A percentile compares a stretch with the other conserved stretches of the same genome.
Conservation (phyloP, 768 basidiomycete species). For the Hygrophorus pudorinus region DNA sequence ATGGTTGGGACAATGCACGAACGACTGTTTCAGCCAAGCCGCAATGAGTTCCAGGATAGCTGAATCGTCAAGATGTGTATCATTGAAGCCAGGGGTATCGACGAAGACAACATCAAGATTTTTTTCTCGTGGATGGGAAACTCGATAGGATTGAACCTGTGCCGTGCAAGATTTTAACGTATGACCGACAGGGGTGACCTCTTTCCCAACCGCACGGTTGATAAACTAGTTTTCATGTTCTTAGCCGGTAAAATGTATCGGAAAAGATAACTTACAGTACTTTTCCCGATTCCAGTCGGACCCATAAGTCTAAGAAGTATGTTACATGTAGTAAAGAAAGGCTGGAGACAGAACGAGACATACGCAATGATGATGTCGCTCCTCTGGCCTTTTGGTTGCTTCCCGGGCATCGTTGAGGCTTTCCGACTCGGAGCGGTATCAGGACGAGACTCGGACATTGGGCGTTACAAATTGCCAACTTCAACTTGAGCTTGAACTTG, state of each 20-base stretch:
- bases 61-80: constrained; percentile 10
- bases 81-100: constrained; percentile 17
- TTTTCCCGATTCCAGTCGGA: neutral
- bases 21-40: constrained; percentile 11
- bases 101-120: constrained; percentile 8
- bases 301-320: neutral
- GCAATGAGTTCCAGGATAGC: constrained; percentile 11
- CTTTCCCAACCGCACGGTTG: constrained; percentile 3
- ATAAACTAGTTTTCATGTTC: constrained; percentile 7
- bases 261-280: neutral
- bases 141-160: constrained; percentile 2
- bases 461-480: neutral
- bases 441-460: constrained; percentile 1
- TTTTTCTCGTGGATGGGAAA: neutral
- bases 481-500: no score
- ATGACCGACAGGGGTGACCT: constrained; percentile 2
- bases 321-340: neutral
- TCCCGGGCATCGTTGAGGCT: no score
- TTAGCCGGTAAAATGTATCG: neutral
- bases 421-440: no score
- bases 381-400: no score
- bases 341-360: neutral
- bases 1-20: neutral
- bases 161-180: constrained; percentile 5
- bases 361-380: constrained; percentile 4